Percentiles rank a stretch among this genome's conserved stretches.
Conservation (phyloP, 768 basidiomycete genomes). For the Leucosporidium scottii region DNA sequence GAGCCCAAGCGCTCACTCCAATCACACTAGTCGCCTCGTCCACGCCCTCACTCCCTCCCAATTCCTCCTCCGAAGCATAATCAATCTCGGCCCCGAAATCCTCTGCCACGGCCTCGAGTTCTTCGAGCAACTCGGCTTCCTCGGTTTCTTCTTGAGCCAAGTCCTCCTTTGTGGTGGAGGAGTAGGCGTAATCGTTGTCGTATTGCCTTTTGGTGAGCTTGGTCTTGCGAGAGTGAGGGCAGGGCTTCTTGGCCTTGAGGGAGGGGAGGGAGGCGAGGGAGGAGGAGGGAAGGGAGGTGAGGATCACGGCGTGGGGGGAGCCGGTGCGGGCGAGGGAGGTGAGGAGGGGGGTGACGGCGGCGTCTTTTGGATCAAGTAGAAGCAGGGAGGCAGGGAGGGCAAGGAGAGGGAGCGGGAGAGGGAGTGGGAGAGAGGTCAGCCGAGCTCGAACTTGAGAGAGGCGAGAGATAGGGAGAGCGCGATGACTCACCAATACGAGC, state of each 20-base stretch:
- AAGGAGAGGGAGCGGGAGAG: too few species aligned
- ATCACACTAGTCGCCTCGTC: neutral
- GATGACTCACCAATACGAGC: neutral
- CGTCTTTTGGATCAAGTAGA: neutral
- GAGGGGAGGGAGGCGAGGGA: neutral
- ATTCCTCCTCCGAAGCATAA: slow-evolving; percentile 1
- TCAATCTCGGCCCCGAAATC: neutral
- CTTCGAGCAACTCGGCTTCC: neutral
- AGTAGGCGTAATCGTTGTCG: slow-evolving; percentile 2
- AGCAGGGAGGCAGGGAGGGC: neutral
- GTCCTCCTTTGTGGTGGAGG: neutral
- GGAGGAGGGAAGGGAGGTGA: slow-evolving; percentile 15
- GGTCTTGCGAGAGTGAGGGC: neutral
- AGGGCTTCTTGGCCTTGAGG: neutral
- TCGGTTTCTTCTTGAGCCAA: neutral
- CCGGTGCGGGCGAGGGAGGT: neutral
- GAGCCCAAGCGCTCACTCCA: neutral
- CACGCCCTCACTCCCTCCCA: too few species aligned
- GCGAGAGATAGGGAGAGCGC: too few species aligned
- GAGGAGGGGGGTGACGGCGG: neutral
- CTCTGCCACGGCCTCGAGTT: slow-evolving; percentile 1
- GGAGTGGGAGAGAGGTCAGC: too few species aligned
- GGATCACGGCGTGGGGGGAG: slow-evolving; percentile 11
- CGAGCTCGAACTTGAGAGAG: too few species aligned
- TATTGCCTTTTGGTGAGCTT: slow-evolving; percentile 8